Conservation (phyloP, 345 rosid genomes). For the Heritiera fomes region DNA sequence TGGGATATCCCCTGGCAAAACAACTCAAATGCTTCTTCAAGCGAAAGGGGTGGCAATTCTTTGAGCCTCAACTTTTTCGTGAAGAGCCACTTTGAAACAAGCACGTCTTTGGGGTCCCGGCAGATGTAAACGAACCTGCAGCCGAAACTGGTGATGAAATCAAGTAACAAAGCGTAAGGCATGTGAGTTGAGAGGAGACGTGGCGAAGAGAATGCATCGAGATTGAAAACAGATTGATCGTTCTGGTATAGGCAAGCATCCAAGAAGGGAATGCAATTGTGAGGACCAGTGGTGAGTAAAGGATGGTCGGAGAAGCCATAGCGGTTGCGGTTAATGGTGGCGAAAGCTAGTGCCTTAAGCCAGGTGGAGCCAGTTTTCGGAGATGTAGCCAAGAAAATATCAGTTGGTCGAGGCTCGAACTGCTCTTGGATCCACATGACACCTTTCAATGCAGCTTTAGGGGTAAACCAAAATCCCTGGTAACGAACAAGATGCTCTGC, state of each 20-base stretch:
- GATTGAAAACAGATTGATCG: background rate
- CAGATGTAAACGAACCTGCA: constrained; percentile 35
- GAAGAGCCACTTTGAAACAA: constrained; percentile 32
- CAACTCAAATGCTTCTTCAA: constrained; percentile 17
- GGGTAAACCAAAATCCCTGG: constrained; percentile 73
- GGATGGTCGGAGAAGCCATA: constrained; percentile 7
- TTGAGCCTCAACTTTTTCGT: constrained; percentile 16
- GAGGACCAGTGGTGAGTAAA: constrained; percentile 19
- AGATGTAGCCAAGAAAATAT: constrained; percentile 29
- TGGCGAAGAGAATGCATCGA: background rate
- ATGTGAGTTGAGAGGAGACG: constrained; percentile 20
- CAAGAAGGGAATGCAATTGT: constrained; percentile 23
- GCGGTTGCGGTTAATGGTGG: constrained; percentile 23
- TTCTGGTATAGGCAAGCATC: background rate
- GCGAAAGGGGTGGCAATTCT: background rate
- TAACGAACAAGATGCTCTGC: constrained; percentile 52
- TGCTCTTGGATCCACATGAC: constrained; percentile 37
- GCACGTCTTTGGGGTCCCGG: constrained; percentile 33
- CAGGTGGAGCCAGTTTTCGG: constrained; percentile 40
- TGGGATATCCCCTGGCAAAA: constrained; percentile 13
- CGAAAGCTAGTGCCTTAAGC: constrained; percentile 36
- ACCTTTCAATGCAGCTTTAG: constrained; percentile 49
- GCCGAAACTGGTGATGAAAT: background rate
- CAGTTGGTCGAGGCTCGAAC: constrained; percentile 23
- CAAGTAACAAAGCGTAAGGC: constrained; percentile 19